A percentile compares a stretch with the other conserved stretches of the same genome.
Evolutionary conservation across 306 rosid genomes (phyloP).

Genomic region (Cotoneaster glaucophyllus): DNA sequence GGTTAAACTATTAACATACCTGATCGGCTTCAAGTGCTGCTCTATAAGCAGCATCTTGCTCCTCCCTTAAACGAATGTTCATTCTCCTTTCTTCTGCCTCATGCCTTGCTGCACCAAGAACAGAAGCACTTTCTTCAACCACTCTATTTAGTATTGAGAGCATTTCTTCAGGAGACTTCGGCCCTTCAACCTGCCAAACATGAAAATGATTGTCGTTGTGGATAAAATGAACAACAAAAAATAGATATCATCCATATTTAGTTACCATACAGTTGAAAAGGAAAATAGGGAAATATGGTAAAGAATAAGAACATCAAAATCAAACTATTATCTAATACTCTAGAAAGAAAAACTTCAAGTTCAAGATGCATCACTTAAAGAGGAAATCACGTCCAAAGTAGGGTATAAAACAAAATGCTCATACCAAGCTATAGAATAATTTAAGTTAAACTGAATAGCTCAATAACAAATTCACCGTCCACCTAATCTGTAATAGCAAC

Average conservation of each 20-base stretch:
- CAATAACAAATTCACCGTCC: not conserved
- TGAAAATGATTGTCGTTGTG: slow-evolving; percentile 6
- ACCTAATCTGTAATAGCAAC: not conserved
- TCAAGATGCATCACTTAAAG: not conserved
- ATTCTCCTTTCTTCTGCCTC: slow-evolving; percentile 89
- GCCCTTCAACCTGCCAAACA: slow-evolving; percentile 76
- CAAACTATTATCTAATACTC: not conserved
- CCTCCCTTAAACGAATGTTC: slow-evolving; percentile 80
- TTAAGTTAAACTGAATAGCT: not conserved
- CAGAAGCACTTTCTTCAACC: slow-evolving; percentile 85
- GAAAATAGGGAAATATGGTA: not conserved
- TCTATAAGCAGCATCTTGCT: slow-evolving; percentile 98
- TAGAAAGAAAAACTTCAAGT: not conserved
- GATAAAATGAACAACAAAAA: slow-evolving; percentile 2
- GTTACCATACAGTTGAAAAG: not conserved
- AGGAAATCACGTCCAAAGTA: not conserved
- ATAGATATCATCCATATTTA: not conserved
- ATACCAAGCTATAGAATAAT: not conserved
- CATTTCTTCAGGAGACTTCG: slow-evolving; percentile 84
- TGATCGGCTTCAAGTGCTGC: slow-evolving; percentile 99
- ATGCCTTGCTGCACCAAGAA: slow-evolving; percentile 71
- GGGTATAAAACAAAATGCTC: not conserved
- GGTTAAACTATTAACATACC: slow-evolving; percentile 38
- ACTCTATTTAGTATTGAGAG: slow-evolving; percentile 66
- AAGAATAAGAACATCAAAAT: not conserved